Percentiles rank a stretch among this genome's conserved stretches.
phyloP scores from a whole-genome alignment of 257 asterid genomes.

The Plectranthus barbatus region DNA sequence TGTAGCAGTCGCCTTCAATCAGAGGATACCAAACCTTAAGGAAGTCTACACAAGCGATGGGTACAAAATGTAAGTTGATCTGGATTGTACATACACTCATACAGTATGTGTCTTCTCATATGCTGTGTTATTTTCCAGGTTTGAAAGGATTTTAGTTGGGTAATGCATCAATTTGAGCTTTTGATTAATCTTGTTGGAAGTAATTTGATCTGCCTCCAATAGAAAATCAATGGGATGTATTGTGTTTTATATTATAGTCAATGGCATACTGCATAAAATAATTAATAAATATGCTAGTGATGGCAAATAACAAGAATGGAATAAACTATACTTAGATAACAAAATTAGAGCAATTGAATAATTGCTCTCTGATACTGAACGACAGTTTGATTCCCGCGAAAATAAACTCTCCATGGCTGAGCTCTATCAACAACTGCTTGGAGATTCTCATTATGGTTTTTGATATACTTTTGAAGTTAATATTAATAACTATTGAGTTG shows the following conservation, averaged over 20 bases:
- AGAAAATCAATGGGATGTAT: conserved; percentile 5
- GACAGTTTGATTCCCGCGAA: no score
- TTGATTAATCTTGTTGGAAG: neutral
- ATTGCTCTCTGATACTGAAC: no score
- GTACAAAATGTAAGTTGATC: conserved; percentile 55
- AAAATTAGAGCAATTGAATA: no score
- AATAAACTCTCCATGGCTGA: no score
- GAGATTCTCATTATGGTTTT: neutral
- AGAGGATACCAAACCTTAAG: conserved; percentile 59
- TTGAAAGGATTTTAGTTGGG: neutral
- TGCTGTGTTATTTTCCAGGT: neutral
- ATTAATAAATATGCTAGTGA: neutral
- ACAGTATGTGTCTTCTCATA: neutral
- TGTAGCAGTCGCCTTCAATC: conserved; percentile 64
- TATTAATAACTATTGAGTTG: neutral
- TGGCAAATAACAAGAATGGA: no score
- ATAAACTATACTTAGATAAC: no score
- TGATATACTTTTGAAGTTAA: neutral
- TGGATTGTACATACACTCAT: neutral
- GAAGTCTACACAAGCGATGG: conserved; percentile 91
- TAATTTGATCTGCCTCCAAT: neutral
- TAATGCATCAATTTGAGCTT: neutral
- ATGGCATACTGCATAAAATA: neutral
- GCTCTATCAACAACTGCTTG: neutral
- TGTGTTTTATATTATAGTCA: neutral